phyloP scores from a whole-genome alignment of 1,284 basidiomycete species.

The Cutaneotrichosporon sp. region DNA sequence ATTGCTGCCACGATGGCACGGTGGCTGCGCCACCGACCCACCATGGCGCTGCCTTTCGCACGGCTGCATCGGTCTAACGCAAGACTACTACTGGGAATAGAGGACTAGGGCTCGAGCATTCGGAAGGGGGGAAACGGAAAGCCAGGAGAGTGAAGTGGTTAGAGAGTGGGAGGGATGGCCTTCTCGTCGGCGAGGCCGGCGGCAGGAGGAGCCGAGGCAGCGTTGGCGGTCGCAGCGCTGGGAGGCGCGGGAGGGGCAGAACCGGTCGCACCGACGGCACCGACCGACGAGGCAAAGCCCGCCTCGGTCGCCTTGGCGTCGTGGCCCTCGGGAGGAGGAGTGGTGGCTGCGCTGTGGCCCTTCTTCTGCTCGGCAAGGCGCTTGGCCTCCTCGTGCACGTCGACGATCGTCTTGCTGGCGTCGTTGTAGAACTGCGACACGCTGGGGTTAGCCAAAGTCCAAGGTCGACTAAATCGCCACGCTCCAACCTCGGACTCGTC shows the following conservation, averaged over 20 bases:
- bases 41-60: too few relatives aligned
- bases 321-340: background rate
- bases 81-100: too few relatives aligned
- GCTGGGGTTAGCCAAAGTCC: conserved; percentile 20
- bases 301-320: conserved; percentile 1
- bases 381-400: conserved; percentile 54
- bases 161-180: background rate
- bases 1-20: too few relatives aligned
- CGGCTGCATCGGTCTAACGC: too few relatives aligned
- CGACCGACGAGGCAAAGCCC: background rate
- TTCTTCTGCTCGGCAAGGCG: conserved; percentile 43
- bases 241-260: background rate
- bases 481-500: background rate
- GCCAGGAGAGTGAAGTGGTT: too few relatives aligned
- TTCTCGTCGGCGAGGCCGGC: background rate
- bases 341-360: background rate
- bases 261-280: background rate
- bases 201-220: background rate
- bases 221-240: background rate
- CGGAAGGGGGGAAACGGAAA: too few relatives aligned
- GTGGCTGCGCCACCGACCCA: too few relatives aligned
- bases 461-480: background rate
- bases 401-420: conserved; percentile 62
- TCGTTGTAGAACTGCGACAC: conserved; percentile 58
- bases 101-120: too few relatives aligned